These are phyloP conservation scores for Ceratocystiopsis minuta DNA, from an alignment of 2,329 filamentous ascomycete genomes.

Conservation along the genomic window DNA sequence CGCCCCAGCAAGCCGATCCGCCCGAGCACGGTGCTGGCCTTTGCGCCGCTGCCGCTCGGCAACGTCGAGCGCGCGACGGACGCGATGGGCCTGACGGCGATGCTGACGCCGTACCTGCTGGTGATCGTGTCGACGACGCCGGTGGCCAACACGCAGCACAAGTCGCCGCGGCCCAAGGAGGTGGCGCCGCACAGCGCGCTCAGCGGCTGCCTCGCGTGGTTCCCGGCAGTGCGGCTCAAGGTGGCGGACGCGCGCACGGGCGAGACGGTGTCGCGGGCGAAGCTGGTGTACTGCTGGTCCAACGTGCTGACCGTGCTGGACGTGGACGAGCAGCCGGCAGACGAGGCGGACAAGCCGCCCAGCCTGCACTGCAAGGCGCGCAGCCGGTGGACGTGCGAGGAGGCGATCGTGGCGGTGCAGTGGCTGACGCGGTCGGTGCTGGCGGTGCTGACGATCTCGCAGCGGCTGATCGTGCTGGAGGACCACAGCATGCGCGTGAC, in stretches of 20 bases:
- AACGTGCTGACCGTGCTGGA: conserved; percentile 92
- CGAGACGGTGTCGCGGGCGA: conserved; percentile 57
- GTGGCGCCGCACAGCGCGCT: conserved; percentile 77
- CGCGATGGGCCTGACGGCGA: conserved; percentile 74
- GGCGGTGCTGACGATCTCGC: conserved; percentile 81
- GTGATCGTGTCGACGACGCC: conserved; percentile 97
- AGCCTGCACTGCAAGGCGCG: conserved; percentile 64
- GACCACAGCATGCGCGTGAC: conserved; percentile 72
- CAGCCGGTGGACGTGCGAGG: conserved; percentile 82
- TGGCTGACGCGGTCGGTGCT: conserved; percentile 92
- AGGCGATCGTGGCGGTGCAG: conserved; percentile 89
- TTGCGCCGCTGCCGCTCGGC: conserved; percentile 78
- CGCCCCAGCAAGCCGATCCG: conserved; percentile 41
- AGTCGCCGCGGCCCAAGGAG: conserved; percentile 79
- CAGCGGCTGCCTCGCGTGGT: conserved; percentile 92
- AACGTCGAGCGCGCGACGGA: conserved; percentile 85
- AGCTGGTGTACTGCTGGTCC: conserved; percentile 96
- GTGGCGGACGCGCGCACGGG: conserved; percentile 47
- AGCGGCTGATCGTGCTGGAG: conserved; percentile 81
- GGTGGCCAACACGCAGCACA: conserved; percentile 89
- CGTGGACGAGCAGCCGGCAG: conserved; percentile 46
- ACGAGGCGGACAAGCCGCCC: conserved; percentile 42
- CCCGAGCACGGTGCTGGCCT: conserved; percentile 86
- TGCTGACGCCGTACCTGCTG: conserved; percentile 85
- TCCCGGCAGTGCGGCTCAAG: conserved; percentile 87